Percentiles rank a stretch among this genome's conserved stretches.
Conservation (phyloP, 1,284 basidiomycete genomes). For the Kwoniella shivajii region DNA sequence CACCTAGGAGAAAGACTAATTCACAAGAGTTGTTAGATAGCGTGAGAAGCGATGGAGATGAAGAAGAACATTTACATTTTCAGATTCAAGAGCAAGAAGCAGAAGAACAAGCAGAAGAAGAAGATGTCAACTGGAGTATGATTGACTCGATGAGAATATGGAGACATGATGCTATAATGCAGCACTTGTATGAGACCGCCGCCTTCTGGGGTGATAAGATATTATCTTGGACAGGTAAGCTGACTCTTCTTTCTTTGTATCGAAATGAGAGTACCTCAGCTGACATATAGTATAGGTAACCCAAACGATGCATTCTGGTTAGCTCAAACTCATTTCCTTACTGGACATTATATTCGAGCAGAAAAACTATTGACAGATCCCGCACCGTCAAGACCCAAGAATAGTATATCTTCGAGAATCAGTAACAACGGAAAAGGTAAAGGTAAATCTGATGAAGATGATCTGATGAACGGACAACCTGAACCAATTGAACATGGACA, state of each 20-base stretch:
- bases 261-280: not conserved
- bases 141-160: constrained; percentile 94
- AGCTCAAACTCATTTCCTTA: constrained; percentile 94
- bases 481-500: not conserved
- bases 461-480: constrained; percentile 19
- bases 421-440: constrained; percentile 13
- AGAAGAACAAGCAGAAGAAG: constrained; percentile 56
- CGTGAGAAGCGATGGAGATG: constrained; percentile 50
- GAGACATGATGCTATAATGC: constrained; percentile 96
- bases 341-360: constrained; percentile 90
- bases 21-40: not conserved
- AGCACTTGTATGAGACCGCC: constrained; percentile 96
- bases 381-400: constrained; percentile 50
- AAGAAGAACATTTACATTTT: constrained; percentile 19
- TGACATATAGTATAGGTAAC: constrained; percentile 63
- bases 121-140: constrained; percentile 70
- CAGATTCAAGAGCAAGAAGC: constrained; percentile 43
- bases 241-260: constrained; percentile 1
- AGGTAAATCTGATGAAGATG: constrained; percentile 24
- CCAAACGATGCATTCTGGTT: constrained; percentile 99
- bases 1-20: constrained; percentile 11
- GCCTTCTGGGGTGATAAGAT: constrained; percentile 99
- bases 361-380: constrained; percentile 86
- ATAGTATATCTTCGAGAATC: constrained; percentile 1
- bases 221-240: constrained; percentile 87